Base-by-base conservation (phyloP, 371 early-diverging fungal species). In the Mucor mucedo region DNA sequence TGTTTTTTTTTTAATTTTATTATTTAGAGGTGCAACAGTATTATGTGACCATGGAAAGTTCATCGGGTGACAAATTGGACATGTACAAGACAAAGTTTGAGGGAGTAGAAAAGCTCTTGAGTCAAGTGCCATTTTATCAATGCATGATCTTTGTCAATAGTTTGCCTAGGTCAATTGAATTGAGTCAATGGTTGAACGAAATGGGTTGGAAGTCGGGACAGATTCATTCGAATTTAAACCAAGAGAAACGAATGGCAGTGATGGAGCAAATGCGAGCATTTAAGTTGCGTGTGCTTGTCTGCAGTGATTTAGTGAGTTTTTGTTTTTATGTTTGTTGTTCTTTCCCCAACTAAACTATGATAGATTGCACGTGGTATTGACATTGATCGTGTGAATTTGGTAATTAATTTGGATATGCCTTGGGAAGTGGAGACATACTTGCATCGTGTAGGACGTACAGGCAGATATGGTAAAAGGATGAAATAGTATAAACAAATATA, bases 361-460 rank as follows among this genome's bases (percentile, higher is more conserved):
- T 65, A 80, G 80, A 78, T 99, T 60, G 93, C 98, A 4, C 91
- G 99, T 58, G 99, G 99, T 44, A 96, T 99, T 77, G 99, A 99
- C 74, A 93, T 97, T 68, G 88, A 89, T 39, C 95, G 98, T 69
- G 98, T 99, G 63, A 98, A 95, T 72, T 78, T 99, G 66, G 99
- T 99, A 28, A 89, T 99, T 69, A 99, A 99, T 82, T 93, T 93
- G 66, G 99, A 99, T 69, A 82, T 97, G 59, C 99, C 99, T 21
- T 73, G 88, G 41, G 89, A 90, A 33, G 69, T 75, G 10, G 98
- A 98, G 65, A 99, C 99, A 0, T 99, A 99, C 70, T 84, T 99
- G 57, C 99, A 99, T 78, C 91, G 99, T 59, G 96, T 99, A 63
- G 99, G 99, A n/a, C 90, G 99, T 60, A 98, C 99, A 8, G 99